phyloP scores from a whole-genome alignment of 163 green algal species.

The Coccomyxa subellipsoidea region DNA sequence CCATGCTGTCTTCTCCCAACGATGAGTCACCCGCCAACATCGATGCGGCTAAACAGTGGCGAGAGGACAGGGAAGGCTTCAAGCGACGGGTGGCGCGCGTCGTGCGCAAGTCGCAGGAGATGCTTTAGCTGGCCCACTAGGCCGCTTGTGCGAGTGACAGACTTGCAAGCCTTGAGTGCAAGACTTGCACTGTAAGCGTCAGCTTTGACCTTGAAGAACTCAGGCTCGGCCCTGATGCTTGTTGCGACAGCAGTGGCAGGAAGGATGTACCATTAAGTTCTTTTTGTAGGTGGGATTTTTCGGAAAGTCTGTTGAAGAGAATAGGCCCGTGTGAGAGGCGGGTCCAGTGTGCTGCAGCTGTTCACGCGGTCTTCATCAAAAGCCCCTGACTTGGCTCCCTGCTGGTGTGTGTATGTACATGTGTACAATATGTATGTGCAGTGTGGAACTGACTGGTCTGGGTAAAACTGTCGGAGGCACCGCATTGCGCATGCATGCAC shows the following conservation, averaged over 20 bases:
- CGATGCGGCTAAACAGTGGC: conserved; percentile 97
- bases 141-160: background rate
- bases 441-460: too few species aligned
- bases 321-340: background rate
- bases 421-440: too few species aligned
- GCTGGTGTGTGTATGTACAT: too few species aligned
- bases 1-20: conserved; percentile 98
- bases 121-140: conserved; percentile 36
- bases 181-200: too few species aligned
- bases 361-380: too few species aligned
- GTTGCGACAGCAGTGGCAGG: too few species aligned
- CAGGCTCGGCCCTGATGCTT: too few species aligned
- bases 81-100: conserved; percentile 87
- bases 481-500: too few species aligned
- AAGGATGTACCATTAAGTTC: background rate
- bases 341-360: background rate
- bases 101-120: conserved; percentile 95
- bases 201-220: too few species aligned
- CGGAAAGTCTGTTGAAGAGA: background rate
- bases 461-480: too few species aligned
- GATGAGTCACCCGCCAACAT: conserved; percentile 99
- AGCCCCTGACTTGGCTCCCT: too few species aligned
- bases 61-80: conserved; percentile 90
- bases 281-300: background rate
- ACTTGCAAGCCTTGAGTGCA: background rate